These are phyloP conservation scores for Phytophthora chlamydospora DNA, from an alignment of 352 stramenopile genomes.

Conservation along the genomic window DNA sequence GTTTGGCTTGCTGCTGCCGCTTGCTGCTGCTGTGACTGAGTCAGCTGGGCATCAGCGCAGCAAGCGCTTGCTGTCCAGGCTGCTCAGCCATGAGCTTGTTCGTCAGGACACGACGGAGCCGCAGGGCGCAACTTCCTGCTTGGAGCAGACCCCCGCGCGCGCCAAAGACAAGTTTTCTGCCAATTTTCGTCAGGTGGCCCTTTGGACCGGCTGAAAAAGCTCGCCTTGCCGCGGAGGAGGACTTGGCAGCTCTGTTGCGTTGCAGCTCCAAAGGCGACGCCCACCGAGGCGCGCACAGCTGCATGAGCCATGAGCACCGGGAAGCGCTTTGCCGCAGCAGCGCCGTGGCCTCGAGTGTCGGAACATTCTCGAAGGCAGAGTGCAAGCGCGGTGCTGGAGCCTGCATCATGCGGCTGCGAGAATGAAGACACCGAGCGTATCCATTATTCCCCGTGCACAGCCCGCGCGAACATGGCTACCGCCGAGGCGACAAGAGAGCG, in stretches of 20 bases:
- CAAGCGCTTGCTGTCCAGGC: too few relatives aligned
- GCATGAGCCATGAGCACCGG: constrained; percentile 17
- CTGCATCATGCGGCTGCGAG: constrained; percentile 28
- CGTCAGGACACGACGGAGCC: too few relatives aligned
- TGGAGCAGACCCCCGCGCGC: too few relatives aligned
- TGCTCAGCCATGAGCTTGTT: too few relatives aligned
- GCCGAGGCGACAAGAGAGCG: constrained; percentile 15
- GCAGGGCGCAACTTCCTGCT: too few relatives aligned
- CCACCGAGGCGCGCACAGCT: constrained; percentile 21
- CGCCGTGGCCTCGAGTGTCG: constrained; percentile 20
- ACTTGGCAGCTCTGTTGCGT: not conserved
- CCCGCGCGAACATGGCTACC: constrained; percentile 20
- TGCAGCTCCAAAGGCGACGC: constrained; percentile 10
- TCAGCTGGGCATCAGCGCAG: constrained; percentile 11
- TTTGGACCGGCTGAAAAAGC: too few relatives aligned
- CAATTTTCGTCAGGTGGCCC: too few relatives aligned
- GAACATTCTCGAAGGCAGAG: constrained; percentile 39
- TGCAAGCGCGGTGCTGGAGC: constrained; percentile 16
- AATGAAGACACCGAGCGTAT: constrained; percentile 29
- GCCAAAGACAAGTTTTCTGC: too few relatives aligned
- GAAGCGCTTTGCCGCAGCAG: constrained; percentile 24
- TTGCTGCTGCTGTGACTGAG: constrained; percentile 14
- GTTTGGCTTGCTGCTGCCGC: constrained; percentile 3
- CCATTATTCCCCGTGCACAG: constrained; percentile 33
- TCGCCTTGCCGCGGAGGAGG: too few relatives aligned